Base-by-base conservation (phyloP, 2,329 filamentous ascomycete genomes). In the Hymenoscyphus salicellus region DNA sequence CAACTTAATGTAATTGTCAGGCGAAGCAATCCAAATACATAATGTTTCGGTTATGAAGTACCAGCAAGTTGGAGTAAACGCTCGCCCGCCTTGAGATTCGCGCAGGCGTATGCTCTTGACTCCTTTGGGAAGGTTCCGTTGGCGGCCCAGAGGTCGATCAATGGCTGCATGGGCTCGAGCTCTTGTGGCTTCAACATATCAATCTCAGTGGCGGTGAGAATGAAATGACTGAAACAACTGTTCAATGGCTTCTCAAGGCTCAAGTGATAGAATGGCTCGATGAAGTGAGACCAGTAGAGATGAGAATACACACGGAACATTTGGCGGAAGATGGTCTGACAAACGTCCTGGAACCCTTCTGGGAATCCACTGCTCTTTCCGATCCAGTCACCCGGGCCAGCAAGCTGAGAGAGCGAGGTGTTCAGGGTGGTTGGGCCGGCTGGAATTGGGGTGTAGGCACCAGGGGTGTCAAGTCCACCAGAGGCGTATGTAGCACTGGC, bases 241-340 rank as follows among this genome's bases (percentile, higher is more conserved):
- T 95, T 95, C 67, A 94, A 83, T 72, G 92, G 89, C 76, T 93
- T 90, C 77, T 90, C 88, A 10, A 90, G 81, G 79, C 91, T 92
- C 69, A 94, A 83, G 77, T 93, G 89, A 79, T 92, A 94, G 78
- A 93, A 92, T 5, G 90, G 90, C 70, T 92, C 90, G 66, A 88
- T 81, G 78, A 92, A 99, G 78, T 99, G 95, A 64, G 93, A 92
- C 85, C 96, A 97, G 82, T 99, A 99, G 66, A 99, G 87, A 78
- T 99, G 95, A 58, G 95, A 90, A 75, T 99, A 99, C 72, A 97
- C 94, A 65, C 95, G 91, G 83, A 99, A 98, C 90, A 99, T 98
- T 79, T 97, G 95, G 73, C 93, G 90, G 81, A 97, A 94, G 74
- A 97, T 95, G 70, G 89, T 89, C 81, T 96, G 93, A 82, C 94